phyloP scores from a whole-genome alignment of 495 filamentous ascomycete genomes.

The Tuber microsphaerosporum region DNA sequence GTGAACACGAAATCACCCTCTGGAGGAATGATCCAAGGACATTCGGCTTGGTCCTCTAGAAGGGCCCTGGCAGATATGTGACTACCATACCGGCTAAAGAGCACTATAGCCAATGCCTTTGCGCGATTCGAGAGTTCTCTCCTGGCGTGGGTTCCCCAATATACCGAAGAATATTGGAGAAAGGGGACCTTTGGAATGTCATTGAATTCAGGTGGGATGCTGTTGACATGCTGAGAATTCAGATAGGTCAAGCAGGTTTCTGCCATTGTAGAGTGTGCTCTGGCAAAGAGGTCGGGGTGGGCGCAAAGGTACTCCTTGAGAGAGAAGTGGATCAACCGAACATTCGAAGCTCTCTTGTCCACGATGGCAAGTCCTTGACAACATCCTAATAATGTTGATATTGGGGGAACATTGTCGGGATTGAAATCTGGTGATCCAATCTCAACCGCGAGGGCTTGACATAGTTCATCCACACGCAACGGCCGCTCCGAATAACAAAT shows the following conservation, averaged over 20 bases:
- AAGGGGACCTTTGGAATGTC: background rate
- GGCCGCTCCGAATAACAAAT: background rate
- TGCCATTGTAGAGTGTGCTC: background rate
- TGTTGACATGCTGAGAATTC: background rate
- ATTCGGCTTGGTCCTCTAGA: background rate
- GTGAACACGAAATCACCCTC: background rate
- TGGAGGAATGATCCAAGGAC: too few relatives aligned
- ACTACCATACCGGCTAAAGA: background rate
- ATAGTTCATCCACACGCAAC: background rate
- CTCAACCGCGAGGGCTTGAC: background rate
- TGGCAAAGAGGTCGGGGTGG: background rate
- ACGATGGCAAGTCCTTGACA: background rate
- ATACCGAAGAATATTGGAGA: background rate
- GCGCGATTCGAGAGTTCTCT: background rate
- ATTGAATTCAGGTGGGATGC: background rate
- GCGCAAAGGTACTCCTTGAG: background rate
- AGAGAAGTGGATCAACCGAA: background rate
- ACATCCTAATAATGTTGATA: background rate
- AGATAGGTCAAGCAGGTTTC: background rate
- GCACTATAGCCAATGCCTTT: background rate
- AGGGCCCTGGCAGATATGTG: background rate
- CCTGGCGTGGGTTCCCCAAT: background rate
- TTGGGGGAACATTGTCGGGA: background rate
- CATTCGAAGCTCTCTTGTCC: background rate
- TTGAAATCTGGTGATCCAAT: background rate